Evolutionary conservation across 75 land plant genomes (phyloP).

Genomic region (Selaginella tamariscina): DNA sequence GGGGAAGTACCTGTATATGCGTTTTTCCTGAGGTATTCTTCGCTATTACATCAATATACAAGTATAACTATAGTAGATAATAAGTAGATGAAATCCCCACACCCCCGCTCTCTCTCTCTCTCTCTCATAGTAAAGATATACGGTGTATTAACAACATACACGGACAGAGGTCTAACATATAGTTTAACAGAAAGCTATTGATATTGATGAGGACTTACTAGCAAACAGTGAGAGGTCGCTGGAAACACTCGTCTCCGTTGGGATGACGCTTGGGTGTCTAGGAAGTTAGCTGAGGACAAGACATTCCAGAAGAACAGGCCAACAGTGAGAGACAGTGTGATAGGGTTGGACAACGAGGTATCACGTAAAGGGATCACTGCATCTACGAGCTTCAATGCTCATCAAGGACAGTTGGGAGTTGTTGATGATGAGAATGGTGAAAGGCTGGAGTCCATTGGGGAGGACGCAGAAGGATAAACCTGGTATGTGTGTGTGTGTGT

Average conservation of each 20-base stretch:
- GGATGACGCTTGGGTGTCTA: conserved; percentile 56
- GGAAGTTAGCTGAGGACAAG: conserved; percentile 15
- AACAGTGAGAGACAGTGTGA: conserved; percentile 21
- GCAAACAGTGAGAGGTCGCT: conserved; percentile 64
- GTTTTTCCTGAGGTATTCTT: conserved; percentile 74
- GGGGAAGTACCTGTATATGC: conserved; percentile 86
- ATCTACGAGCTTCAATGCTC: conserved; percentile 24
- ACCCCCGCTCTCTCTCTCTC: too few relatives aligned
- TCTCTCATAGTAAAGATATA: too few relatives aligned
- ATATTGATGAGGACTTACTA: conserved; percentile 71
- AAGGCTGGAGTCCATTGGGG: background rate
- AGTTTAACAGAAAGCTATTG: conserved; percentile 50
- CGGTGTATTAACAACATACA: too few relatives aligned
- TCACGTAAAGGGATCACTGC: conserved; percentile 19
- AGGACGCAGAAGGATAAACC: conserved; percentile 4
- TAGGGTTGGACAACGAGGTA: conserved; percentile 21
- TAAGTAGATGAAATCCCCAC: background rate
- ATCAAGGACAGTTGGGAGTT: conserved; percentile 21
- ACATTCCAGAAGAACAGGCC: conserved; percentile 17
- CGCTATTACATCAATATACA: too few relatives aligned
- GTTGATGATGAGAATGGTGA: background rate
- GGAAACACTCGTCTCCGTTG: conserved; percentile 68
- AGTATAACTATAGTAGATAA: background rate
- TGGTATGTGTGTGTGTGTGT: conserved; percentile 24
- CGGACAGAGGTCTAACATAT: background rate